These are phyloP conservation scores for Phyllosticta ampelicida DNA, from an alignment of 2,329 filamentous ascomycete genomes.

Conservation along the genomic window DNA sequence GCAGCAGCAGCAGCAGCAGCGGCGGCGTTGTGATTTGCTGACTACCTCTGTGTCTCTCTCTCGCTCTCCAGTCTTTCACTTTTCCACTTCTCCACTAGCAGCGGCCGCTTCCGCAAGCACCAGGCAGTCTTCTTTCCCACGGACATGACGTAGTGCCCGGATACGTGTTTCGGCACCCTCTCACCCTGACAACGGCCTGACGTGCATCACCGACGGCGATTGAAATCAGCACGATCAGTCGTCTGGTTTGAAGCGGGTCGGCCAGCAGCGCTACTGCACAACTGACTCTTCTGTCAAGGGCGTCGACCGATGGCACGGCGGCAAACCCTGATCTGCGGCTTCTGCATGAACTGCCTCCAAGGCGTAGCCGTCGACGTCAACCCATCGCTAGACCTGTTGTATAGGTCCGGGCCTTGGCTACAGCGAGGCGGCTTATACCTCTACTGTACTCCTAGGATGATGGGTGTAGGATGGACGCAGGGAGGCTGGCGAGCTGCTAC, in stretches of 20 bases:
- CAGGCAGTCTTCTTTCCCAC: no score
- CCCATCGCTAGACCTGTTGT: background rate
- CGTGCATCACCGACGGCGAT: background rate
- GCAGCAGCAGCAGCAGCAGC: no score
- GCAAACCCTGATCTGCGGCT: constrained; percentile 9
- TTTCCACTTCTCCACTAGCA: background rate
- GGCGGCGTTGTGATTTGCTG: no score
- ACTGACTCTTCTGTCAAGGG: background rate
- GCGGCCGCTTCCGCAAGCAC: background rate
- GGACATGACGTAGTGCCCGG: background rate
- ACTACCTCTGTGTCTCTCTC: background rate
- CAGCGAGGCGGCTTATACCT: background rate
- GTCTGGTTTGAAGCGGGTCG: background rate
- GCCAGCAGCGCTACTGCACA: background rate
- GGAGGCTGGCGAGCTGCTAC: background rate
- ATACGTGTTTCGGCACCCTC: background rate
- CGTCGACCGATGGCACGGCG: constrained; percentile 2
- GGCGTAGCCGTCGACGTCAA: constrained; percentile 6
- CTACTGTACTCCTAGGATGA: background rate
- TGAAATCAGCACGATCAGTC: background rate
- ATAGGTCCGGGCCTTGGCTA: background rate
- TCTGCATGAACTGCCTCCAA: constrained; percentile 6
- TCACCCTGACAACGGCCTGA: background rate
- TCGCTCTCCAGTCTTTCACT: no score
- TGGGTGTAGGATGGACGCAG: background rate